Conservation (phyloP, 192 early-diverging fungal genomes). For the Rhizophagus prolifer region DNA sequence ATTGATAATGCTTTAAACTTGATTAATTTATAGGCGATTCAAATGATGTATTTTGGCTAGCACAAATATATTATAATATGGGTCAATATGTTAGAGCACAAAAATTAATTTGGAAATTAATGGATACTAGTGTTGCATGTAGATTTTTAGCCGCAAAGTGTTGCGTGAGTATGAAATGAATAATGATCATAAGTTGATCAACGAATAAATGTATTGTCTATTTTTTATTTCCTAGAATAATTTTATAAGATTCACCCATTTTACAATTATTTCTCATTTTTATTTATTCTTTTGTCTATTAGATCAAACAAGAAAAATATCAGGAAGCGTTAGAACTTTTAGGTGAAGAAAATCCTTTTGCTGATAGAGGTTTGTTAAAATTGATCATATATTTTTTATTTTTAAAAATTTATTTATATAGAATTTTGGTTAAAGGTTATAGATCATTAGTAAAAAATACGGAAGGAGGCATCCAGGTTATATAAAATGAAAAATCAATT, state of each 20-base stretch:
- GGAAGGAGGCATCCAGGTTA: constrained; percentile 53
- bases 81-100: constrained; percentile 50
- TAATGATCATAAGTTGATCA: constrained; percentile 8
- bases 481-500: background rate
- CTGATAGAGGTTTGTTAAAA: constrained; percentile 22
- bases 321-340: constrained; percentile 56
- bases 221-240: background rate
- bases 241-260: background rate
- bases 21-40: constrained; percentile 38
- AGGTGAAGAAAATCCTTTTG: constrained; percentile 50
- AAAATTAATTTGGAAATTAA: constrained; percentile 43
- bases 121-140: constrained; percentile 48
- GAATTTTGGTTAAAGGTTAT: constrained; percentile 23
- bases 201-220: background rate
- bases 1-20: background rate
- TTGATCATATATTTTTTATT: background rate
- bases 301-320: constrained; percentile 52
- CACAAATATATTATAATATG: constrained; percentile 48
- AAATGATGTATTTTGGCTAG: constrained; percentile 51
- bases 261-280: background rate
- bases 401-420: background rate
- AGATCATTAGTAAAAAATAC: constrained; percentile 33
- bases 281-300: constrained; percentile 9
- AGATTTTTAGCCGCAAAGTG: constrained; percentile 55
- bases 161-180: constrained; percentile 41